Evolutionary conservation across 495 filamentous ascomycete species (phyloP).

Genomic region (Penicillium pulvis): DNA sequence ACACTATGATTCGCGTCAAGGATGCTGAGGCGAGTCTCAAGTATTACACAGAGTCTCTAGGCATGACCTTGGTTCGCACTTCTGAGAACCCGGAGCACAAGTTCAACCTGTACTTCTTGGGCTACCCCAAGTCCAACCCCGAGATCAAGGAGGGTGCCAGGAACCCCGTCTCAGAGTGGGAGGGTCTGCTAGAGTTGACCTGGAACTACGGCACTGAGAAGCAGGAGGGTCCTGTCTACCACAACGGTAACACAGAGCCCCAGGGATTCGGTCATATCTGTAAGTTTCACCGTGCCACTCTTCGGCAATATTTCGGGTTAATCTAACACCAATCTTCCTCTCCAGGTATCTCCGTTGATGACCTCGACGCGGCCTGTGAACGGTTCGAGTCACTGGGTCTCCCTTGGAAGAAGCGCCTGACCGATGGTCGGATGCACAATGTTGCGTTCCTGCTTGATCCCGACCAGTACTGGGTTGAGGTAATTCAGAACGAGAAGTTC

Average conservation of each 20-base stretch:
- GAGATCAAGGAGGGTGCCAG: constrained; percentile 50
- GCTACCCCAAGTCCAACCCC: constrained; percentile 60
- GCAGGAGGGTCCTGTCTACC: constrained; percentile 79
- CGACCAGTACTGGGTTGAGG: constrained; percentile 90
- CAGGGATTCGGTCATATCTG: constrained; percentile 94
- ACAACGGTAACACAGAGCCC: constrained; percentile 87
- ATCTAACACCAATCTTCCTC: not conserved
- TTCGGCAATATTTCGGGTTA: constrained; percentile 22
- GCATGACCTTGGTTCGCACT: constrained; percentile 79
- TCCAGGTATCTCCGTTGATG: constrained; percentile 80
- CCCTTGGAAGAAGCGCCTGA: constrained; percentile 92
- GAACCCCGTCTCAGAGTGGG: constrained; percentile 64
- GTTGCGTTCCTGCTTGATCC: constrained; percentile 94
- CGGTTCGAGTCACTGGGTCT: constrained; percentile 81
- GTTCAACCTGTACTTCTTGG: constrained; percentile 94
- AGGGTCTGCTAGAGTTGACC: constrained; percentile 87
- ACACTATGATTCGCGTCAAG: constrained; percentile 95
- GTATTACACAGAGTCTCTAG: constrained; percentile 89
- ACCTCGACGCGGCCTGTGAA: constrained; percentile 80
- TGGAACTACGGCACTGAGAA: constrained; percentile 99
- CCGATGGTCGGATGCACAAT: constrained; percentile 89
- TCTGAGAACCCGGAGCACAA: constrained; percentile 65
- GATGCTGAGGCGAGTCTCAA: constrained; percentile 78
- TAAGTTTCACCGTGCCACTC: constrained; percentile 49
- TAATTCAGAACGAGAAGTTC: constrained; percentile 70